phyloP scores from a whole-genome alignment of 1,284 basidiomycete genomes.

The Vanrija humicola region DNA sequence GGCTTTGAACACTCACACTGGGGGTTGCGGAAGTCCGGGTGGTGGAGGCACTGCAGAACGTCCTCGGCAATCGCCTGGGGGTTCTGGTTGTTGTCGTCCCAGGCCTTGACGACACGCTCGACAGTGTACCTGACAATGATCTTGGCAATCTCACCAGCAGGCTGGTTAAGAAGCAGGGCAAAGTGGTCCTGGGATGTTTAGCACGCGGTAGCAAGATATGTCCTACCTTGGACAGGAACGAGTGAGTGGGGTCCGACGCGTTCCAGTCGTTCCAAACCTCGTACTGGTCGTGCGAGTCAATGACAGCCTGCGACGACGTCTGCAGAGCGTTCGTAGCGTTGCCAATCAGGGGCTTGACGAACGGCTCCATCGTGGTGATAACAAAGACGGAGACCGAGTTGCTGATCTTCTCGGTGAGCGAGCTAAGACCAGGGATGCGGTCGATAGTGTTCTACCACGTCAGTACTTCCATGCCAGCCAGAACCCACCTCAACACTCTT shows the following conservation, averaged over 20 bases:
- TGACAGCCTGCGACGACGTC: constrained; percentile 67
- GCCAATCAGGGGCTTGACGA: constrained; percentile 71
- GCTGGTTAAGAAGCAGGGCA: constrained; percentile 52
- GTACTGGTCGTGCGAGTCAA: constrained; percentile 74
- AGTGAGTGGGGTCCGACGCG: constrained; percentile 77
- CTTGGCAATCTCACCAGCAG: constrained; percentile 69
- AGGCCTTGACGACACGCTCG: constrained; percentile 66
- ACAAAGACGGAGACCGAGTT: constrained; percentile 79
- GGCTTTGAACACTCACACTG: constrained; percentile 33
- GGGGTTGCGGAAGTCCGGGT: constrained; percentile 73
- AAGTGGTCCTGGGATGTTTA: constrained; percentile 34
- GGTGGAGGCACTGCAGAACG: constrained; percentile 74
- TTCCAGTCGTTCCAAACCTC: constrained; percentile 71
- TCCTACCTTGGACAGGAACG: constrained; percentile 53
- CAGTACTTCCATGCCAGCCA: background rate
- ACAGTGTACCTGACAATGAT: constrained; percentile 58
- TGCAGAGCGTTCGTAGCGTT: constrained; percentile 64
- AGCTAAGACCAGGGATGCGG: constrained; percentile 56
- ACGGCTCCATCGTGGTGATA: constrained; percentile 67
- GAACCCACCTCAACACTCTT: constrained; percentile 70
- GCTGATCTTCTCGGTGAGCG: constrained; percentile 75
- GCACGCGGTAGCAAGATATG: background rate
- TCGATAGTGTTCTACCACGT: constrained; percentile 60
- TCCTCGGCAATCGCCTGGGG: constrained; percentile 63
- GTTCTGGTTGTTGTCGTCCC: constrained; percentile 68